Base-by-base conservation (phyloP, 768 basidiomycete genomes). In the Leccinum longicurvipes region DNA sequence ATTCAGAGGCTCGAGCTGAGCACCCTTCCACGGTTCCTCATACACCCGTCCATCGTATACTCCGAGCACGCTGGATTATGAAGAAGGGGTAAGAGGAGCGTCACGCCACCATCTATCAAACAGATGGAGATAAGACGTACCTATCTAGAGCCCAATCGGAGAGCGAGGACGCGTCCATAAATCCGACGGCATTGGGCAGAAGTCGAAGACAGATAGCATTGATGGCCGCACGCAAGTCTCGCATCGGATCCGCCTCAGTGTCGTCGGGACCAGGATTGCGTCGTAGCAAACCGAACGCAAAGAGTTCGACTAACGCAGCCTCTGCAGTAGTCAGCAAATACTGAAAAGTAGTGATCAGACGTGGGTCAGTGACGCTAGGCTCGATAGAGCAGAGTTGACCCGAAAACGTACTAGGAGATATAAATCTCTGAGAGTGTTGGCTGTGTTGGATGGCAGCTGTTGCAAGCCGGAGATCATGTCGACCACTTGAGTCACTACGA, bases 71-170 rank as follows among this genome's bases (percentile, higher is more conserved):
- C 86, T 86, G 32, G 54, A n/a, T 8, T 6, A 11, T 15, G 19
- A 39, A 49, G 51, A 3, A 12, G 5, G n/a, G n/a, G n/a, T n/a
- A n/a, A n/a, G n/a, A n/a, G n/a, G 46, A 17, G 53, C 39, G 6
- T 19, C 15, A 24, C 19, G 1, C 27, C 4, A 25, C 29, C n/a
- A 6, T n/a, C 27, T 1, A 23, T 36, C 4, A 17, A 14, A 44
- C 0, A 6, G 10, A 49, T 11, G 39, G 19, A 19, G 19, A 19
- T 1, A 8, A 27, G 24, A 45, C 55, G 15, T 48, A 83, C 83
- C 85, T 86, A 60, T 89, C 80, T 17, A 91, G 71, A 50, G 88
- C 82, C 84, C 86, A 91, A 62, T 91, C 87, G 0, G 81, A 77
- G 61, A 88, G 87, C 0, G 82, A 85, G 65, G 91, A 89, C 3